These are phyloP conservation scores for Chaetomiaceae sp. DNA, from an alignment of 2,329 filamentous ascomycete genomes.

Conservation along the genomic window DNA sequence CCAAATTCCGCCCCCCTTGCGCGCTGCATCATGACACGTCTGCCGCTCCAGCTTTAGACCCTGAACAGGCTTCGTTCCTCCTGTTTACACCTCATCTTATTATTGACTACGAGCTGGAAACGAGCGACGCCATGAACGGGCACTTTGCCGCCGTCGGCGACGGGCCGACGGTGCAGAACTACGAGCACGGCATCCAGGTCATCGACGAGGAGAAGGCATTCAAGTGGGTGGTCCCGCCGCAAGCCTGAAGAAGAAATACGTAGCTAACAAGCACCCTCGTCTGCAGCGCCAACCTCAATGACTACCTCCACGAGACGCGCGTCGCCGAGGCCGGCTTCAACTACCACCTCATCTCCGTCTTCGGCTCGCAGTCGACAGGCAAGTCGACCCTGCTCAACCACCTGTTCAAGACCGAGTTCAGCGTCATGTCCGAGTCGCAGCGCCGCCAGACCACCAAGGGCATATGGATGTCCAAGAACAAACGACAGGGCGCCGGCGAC, in stretches of 20 bases:
- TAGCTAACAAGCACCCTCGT: slow-evolving; percentile 15
- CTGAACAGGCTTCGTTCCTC: neutral
- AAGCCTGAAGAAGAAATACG: neutral
- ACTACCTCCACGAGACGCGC: slow-evolving; percentile 75
- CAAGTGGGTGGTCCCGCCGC: slow-evolving; percentile 60
- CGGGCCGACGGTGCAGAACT: slow-evolving; percentile 60
- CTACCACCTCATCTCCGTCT: slow-evolving; percentile 98
- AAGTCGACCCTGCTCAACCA: slow-evolving; percentile 96
- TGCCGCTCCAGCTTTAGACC: neutral
- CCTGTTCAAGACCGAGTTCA: slow-evolving; percentile 93
- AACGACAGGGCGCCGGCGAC: slow-evolving; percentile 44
- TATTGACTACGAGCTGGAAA: neutral
- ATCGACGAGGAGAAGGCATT: slow-evolving; percentile 95
- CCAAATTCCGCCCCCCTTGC: slow-evolving; percentile 1
- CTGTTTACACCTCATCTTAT: neutral
- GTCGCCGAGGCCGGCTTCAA: slow-evolving; percentile 92
- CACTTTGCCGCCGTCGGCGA: slow-evolving; percentile 74
- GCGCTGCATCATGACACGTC: slow-evolving; percentile 4
- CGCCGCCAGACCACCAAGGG: slow-evolving; percentile 96
- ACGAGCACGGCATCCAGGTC: slow-evolving; percentile 93
- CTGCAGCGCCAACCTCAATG: slow-evolving; percentile 66
- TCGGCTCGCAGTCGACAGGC: slow-evolving; percentile 96
- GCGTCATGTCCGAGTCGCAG: slow-evolving; percentile 94
- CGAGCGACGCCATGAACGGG: slow-evolving; percentile 59
- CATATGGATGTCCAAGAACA: slow-evolving; percentile 99